Evolutionary conservation across 352 stramenopile genomes (phyloP).

Genomic region (Phytopythium ostracodes): DNA sequence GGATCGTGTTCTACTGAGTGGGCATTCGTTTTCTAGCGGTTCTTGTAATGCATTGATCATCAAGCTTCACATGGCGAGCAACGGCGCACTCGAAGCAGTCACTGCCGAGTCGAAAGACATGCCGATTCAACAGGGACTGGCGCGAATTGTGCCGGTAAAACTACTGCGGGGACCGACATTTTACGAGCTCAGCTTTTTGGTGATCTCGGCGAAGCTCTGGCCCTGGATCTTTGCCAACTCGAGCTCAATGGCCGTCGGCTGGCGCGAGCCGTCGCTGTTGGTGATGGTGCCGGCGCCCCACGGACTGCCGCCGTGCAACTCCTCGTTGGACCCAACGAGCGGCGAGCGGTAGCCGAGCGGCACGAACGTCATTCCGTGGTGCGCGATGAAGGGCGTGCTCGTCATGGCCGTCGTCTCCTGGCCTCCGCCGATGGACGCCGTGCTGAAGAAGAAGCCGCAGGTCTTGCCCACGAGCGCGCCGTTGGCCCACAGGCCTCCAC

Average conservation of each 20-base stretch:
- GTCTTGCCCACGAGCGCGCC: constrained; percentile 75
- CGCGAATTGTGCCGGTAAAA: too few species aligned
- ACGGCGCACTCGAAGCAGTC: not conserved
- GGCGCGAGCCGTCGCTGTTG: constrained; percentile 64
- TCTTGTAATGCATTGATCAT: too few species aligned
- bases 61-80: too few species aligned
- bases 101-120: not conserved
- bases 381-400: constrained; percentile 68
- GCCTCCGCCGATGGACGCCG: constrained; percentile 58
- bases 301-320: constrained; percentile 55
- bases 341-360: constrained; percentile 57
- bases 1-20: not conserved
- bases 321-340: constrained; percentile 43
- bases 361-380: constrained; percentile 89
- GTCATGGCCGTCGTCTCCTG: constrained; percentile 85
- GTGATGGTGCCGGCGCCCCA: constrained; percentile 81
- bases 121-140: too few species aligned
- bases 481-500: constrained; percentile 65
- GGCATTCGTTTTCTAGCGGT: too few species aligned
- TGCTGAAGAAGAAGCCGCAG: constrained; percentile 75
- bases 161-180: not conserved
- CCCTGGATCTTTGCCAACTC: constrained; percentile 67
- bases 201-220: constrained; percentile 70
- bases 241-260: constrained; percentile 73
- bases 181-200: constrained; percentile 58